Percentiles rank a stretch among this genome's conserved stretches.
These are phyloP conservation scores for Physaria fendleri DNA, from an alignment of 345 rosid genomes.

Conservation along the genomic window DNA sequence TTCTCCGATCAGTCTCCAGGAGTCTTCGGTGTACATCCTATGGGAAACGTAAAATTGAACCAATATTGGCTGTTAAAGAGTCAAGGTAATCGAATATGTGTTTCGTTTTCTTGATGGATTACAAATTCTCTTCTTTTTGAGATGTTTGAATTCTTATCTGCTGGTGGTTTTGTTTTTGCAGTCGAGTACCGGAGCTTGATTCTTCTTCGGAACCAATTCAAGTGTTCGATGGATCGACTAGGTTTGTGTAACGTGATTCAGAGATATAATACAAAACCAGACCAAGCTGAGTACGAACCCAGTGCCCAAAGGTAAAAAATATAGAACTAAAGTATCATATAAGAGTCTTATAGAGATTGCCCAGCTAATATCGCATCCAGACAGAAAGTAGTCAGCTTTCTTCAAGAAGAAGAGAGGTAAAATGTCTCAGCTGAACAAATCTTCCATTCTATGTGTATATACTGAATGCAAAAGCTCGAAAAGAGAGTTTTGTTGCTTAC, in stretches of 20 bases:
- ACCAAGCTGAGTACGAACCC: slow-evolving; percentile 9
- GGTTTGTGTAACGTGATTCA: slow-evolving; percentile 34
- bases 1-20: slow-evolving; percentile 2
- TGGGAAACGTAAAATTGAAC: slow-evolving; percentile 3
- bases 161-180: neutral
- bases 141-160: neutral
- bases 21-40: neutral
- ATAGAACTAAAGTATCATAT: slow-evolving; percentile 25
- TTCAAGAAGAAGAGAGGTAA: too few species aligned
- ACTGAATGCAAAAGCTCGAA: too few species aligned
- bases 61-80: neutral
- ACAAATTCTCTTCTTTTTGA: neutral
- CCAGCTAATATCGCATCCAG: slow-evolving; percentile 21
- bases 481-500: too few species aligned
- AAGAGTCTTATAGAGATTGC: slow-evolving; percentile 23
- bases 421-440: too few species aligned
- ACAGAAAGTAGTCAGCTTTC: too few species aligned
- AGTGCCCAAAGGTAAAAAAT: slow-evolving; percentile 23
- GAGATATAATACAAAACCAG: slow-evolving; percentile 26
- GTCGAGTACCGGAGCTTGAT: slow-evolving; percentile 48
- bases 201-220: slow-evolving; percentile 62
- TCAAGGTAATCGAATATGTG: slow-evolving; percentile 12
- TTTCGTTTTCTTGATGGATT: neutral
- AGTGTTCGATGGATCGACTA: slow-evolving; percentile 71
- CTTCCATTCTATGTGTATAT: too few species aligned